Evolutionary conservation across 768 basidiomycete genomes (phyloP).

Genomic region (Russula ochroleuca): DNA sequence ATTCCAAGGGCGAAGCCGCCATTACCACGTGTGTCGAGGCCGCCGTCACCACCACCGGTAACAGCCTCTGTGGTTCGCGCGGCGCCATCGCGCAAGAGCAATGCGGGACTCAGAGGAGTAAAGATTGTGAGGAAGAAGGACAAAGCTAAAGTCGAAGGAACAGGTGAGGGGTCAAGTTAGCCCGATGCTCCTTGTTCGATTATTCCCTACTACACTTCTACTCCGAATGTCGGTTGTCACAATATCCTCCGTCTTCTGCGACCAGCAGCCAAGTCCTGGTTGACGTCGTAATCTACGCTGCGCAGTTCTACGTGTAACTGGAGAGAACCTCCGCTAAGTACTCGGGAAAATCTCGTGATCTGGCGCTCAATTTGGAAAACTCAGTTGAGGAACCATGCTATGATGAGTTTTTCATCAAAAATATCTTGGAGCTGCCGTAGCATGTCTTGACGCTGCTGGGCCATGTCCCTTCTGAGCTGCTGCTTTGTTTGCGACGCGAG

Average conservation of each 20-base stretch:
- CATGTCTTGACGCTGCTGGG: too few relatives aligned
- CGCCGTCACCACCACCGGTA: conserved; percentile 6
- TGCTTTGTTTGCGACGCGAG: too few relatives aligned
- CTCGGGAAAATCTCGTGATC: too few relatives aligned
- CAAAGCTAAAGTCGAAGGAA: conserved; percentile 9
- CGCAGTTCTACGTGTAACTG: not conserved
- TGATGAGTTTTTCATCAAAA: too few relatives aligned
- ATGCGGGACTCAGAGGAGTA: conserved; percentile 30
- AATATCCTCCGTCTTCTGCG: not conserved
- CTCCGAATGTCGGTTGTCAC: not conserved
- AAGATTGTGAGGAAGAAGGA: conserved; percentile 32
- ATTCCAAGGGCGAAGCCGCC: not conserved
- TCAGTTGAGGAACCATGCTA: too few relatives aligned
- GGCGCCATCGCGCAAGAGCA: conserved; percentile 7
- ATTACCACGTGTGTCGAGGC: conserved; percentile 14
- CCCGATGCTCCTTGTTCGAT: not conserved
- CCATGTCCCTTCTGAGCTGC: too few relatives aligned
- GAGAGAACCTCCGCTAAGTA: not conserved
- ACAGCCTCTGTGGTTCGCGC: not conserved
- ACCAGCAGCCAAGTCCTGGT: not conserved
- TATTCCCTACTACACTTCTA: not conserved
- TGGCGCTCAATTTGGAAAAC: too few relatives aligned
- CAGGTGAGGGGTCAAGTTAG: conserved; percentile 5
- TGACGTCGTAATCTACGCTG: not conserved
- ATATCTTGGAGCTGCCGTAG: too few relatives aligned